These are phyloP conservation scores for Scedosporium minutisporum DNA, from an alignment of 2,329 filamentous ascomycete genomes.

Conservation along the genomic window DNA sequence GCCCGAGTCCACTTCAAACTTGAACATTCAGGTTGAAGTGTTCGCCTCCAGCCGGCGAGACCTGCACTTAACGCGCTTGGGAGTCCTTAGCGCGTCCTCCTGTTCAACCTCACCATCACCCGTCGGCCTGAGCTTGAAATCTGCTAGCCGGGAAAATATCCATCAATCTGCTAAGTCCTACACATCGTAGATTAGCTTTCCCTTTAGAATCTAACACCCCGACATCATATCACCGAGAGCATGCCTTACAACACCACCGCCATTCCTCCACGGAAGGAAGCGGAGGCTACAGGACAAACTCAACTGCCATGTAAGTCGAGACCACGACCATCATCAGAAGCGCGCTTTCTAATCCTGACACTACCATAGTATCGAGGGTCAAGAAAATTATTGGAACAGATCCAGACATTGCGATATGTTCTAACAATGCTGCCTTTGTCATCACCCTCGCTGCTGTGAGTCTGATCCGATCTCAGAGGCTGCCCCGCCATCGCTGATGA, in stretches of 20 bases:
- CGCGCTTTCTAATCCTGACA: conserved; percentile 7
- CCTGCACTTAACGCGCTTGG: not conserved
- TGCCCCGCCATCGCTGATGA: conserved; percentile 6
- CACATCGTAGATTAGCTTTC: not conserved
- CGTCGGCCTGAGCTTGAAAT: not conserved
- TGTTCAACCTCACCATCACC: not conserved
- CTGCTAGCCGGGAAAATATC: not conserved
- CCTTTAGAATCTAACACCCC: not conserved
- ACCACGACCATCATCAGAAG: not conserved
- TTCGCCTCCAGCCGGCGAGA: too few species aligned
- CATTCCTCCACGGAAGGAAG: conserved; percentile 69
- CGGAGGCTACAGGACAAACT: conserved; percentile 76
- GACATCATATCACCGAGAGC: conserved; percentile 8
- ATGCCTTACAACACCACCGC: conserved; percentile 91
- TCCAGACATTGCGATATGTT: conserved; percentile 75
- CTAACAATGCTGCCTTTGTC: conserved; percentile 87
- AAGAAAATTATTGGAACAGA: conserved; percentile 93
- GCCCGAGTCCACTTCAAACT: too few species aligned
- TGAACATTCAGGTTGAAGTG: too few species aligned
- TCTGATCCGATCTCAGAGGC: conserved; percentile 8
- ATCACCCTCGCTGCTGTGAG: conserved; percentile 80
- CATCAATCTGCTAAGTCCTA: not conserved
- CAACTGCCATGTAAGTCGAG: conserved; percentile 66
- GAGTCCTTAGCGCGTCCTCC: not conserved
- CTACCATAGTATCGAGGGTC: conserved; percentile 67